phyloP scores from a whole-genome alignment of 2,329 filamentous ascomycete genomes.

The Biscogniauxia sp. region DNA sequence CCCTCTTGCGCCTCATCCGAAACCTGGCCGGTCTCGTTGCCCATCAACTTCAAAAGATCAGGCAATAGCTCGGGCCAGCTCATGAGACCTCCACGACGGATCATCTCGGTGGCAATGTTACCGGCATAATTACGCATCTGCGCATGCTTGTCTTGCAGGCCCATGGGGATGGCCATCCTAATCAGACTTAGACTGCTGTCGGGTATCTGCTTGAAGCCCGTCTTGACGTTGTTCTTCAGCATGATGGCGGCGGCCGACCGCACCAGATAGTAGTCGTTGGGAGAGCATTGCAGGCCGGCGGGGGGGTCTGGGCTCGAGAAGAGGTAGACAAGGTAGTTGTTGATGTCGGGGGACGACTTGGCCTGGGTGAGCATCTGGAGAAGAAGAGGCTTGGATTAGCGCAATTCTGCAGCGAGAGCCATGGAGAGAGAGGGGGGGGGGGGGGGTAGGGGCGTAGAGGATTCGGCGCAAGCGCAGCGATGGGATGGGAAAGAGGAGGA shows the following conservation, averaged over 20 bases:
- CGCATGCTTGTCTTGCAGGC: conserved; percentile 75
- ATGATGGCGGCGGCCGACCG: conserved; percentile 88
- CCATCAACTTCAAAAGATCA: conserved; percentile 75
- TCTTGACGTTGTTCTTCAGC: conserved; percentile 89
- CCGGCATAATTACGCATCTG: conserved; percentile 89
- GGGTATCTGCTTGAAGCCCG: conserved; percentile 72
- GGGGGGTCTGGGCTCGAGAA: conserved; percentile 70
- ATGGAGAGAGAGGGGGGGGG: too few species aligned
- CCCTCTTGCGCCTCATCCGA: conserved; percentile 79
- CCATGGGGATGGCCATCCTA: conserved; percentile 73
- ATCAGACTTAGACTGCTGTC: conserved; percentile 72
- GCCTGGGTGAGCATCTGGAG: conserved; percentile 87
- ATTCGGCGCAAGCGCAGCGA: conserved; percentile 5
- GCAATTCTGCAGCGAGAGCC: conserved; percentile 18
- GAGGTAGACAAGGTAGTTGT: conserved; percentile 94
- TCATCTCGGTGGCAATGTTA: conserved; percentile 90
- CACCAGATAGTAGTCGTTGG: conserved; percentile 68
- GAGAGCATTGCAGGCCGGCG: conserved; percentile 56
- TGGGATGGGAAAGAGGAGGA: conserved; percentile 5
- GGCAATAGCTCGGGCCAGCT: conserved; percentile 89
- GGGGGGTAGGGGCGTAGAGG: conserved; percentile 8
- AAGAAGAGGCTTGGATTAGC: conserved; percentile 20
- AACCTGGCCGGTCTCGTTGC: conserved; percentile 67
- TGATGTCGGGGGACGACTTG: conserved; percentile 84
- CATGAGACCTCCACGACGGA: conserved; percentile 79